Conservation (phyloP, 192 early-diverging fungal species). For the Gryganskiella cystojenkinii region DNA sequence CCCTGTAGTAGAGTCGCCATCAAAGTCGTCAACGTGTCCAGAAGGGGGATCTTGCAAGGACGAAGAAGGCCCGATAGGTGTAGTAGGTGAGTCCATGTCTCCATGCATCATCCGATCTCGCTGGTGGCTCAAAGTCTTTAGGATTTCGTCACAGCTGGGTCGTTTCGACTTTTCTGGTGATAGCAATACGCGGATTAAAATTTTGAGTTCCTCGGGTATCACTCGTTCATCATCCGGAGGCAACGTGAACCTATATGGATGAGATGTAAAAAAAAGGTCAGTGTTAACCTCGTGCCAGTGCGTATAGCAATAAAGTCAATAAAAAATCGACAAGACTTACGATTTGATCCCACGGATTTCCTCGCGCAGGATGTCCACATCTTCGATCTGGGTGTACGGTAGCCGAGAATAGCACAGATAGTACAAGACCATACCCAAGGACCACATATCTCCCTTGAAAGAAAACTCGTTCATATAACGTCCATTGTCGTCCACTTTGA, state of each 20-base stretch:
- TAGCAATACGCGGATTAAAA: constrained; percentile 65
- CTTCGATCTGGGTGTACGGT: constrained; percentile 87
- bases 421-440: constrained; percentile 93
- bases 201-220: constrained; percentile 67
- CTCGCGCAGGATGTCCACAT: constrained; percentile 84
- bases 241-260: constrained; percentile 19
- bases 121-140: constrained; percentile 44
- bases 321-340: too few relatives aligned
- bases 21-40: too few relatives aligned
- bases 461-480: constrained; percentile 82
- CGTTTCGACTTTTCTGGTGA: constrained; percentile 65
- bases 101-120: constrained; percentile 53
- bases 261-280: neutral
- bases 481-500: constrained; percentile 66
- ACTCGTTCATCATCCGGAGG: constrained; percentile 34
- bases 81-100: constrained; percentile 32
- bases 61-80: constrained; percentile 10
- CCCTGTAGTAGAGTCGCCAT: too few relatives aligned
- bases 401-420: constrained; percentile 89
- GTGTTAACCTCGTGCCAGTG: too few relatives aligned
- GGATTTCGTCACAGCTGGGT: constrained; percentile 70
- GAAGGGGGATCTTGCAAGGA: neutral
- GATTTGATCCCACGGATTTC: constrained; percentile 81
- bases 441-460: constrained; percentile 94
- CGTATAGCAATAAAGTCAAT: too few relatives aligned